phyloP scores from a whole-genome alignment of 2,329 filamentous ascomycete species.

The Nothophoma quercina region DNA sequence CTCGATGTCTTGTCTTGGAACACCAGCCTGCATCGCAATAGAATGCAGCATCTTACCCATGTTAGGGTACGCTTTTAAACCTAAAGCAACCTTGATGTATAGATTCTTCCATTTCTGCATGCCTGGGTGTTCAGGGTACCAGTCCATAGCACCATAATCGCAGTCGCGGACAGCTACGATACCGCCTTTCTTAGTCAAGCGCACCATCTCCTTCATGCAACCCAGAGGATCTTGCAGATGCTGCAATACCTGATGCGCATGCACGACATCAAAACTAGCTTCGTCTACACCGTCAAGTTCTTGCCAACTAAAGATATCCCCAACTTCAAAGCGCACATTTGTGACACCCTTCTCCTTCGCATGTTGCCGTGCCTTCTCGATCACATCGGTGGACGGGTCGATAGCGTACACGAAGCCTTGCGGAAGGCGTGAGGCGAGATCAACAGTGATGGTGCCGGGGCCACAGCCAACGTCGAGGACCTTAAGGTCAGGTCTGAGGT shows the following conservation, averaged over 20 bases:
- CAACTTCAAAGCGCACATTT: slow-evolving; percentile 52
- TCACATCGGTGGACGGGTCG: slow-evolving; percentile 55
- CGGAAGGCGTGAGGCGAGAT: slow-evolving; percentile 54
- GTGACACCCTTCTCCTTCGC: slow-evolving; percentile 46
- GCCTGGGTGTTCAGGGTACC: slow-evolving; percentile 48
- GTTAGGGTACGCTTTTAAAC: slow-evolving; percentile 43
- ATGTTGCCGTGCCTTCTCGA: slow-evolving; percentile 50
- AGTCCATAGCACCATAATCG: slow-evolving; percentile 46
- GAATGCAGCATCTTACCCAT: slow-evolving; percentile 47
- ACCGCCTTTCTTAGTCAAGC: slow-evolving; percentile 62
- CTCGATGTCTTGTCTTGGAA: slow-evolving; percentile 48
- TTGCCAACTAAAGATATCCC: slow-evolving; percentile 53
- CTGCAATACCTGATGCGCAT: slow-evolving; percentile 65
- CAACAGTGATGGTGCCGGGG: slow-evolving; percentile 58
- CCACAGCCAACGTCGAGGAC: slow-evolving; percentile 59
- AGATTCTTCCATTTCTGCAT: slow-evolving; percentile 48
- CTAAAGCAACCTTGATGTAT: slow-evolving; percentile 43
- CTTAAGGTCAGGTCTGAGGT: slow-evolving; percentile 41
- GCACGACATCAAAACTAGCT: slow-evolving; percentile 65
- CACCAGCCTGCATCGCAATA: slow-evolving; percentile 51
- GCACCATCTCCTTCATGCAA: slow-evolving; percentile 62
- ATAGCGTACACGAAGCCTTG: slow-evolving; percentile 55
- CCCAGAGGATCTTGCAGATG: slow-evolving; percentile 62
- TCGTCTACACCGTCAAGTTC: slow-evolving; percentile 52
- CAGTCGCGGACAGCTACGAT: slow-evolving; percentile 58